Evolutionary conservation across 345 rosid genomes (phyloP), one percentile per base, ranked within the genome.

Genomic region (Moricandia arvensis): DNA sequence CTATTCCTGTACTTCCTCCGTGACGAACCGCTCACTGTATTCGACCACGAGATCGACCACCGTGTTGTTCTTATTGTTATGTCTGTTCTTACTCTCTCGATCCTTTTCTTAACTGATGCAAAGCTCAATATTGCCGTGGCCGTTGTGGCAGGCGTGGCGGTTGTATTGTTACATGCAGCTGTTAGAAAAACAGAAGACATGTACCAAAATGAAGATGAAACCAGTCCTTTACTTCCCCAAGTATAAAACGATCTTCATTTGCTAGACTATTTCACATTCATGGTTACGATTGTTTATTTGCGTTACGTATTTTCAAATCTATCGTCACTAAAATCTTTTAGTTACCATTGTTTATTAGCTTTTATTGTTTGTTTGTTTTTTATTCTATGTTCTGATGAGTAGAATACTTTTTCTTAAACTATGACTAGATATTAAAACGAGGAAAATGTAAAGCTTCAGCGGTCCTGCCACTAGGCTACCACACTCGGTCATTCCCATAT

Each of bases 1-100:
- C 53, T 91, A 3, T 88, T 87, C 78, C 81, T 91, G 49, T 93
- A 93, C 82, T 93, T 93, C 87, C 75, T 91, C 18, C 86, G 97
- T 0, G 97, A 89, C 11, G 91, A 91, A 77, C 96, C 96, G 1
- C 72, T 91, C 68, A 79, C 69, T 64, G 76, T 91, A 8, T 73
- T 86, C 43, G 78, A 85, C 73, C 89, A 82, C 4, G 70, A 79
- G 81, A 82, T 93, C 37, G 89, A 86, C 69, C 97, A 93, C 53
- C 86, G 88, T 3, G 43, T 85, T 34, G 90, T 91, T 62, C 78
- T 91, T 64, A 47, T 80, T 5, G 77, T 83, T 43, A 38, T 93
- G 73, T 80, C 85, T 2, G 81, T 85, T 70, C 68, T 87, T 63
- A 91, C 97, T 35, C 65, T 93, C 6, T 77, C 82, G 31, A 81